Evolutionary conservation across 2,329 filamentous ascomycete species (phyloP).

Genomic region (Aspergillus pseudonomiae): DNA sequence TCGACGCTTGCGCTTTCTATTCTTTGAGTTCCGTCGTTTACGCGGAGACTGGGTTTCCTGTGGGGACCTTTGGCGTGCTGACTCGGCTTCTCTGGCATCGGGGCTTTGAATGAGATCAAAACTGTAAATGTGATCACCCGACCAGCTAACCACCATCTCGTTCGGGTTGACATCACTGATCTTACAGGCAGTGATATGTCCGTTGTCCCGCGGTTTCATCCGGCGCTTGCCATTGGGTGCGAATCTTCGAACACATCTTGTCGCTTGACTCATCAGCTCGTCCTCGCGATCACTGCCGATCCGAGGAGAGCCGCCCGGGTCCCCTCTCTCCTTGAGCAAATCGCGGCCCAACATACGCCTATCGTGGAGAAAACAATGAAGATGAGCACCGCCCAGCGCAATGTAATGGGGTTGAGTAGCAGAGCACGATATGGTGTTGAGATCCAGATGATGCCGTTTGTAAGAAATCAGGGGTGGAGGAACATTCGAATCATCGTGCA

Average conservation of each 20-base stretch:
- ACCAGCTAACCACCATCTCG: slow-evolving; percentile 70
- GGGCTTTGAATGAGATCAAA: slow-evolving; percentile 65
- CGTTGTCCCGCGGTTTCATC: slow-evolving; percentile 52
- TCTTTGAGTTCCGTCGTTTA: slow-evolving; percentile 39
- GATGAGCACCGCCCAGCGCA: slow-evolving; percentile 67
- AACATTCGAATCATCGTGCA: slow-evolving; percentile 54
- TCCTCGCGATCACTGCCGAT: slow-evolving; percentile 52
- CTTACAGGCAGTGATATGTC: slow-evolving; percentile 71
- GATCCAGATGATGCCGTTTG: slow-evolving; percentile 63
- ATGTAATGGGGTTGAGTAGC: slow-evolving; percentile 70
- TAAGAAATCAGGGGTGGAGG: slow-evolving; percentile 69
- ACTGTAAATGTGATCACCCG: slow-evolving; percentile 66
- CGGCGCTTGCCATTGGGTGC: slow-evolving; percentile 62
- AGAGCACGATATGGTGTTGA: slow-evolving; percentile 71
- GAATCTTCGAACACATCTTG: slow-evolving; percentile 67
- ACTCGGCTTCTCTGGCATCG: slow-evolving; percentile 53
- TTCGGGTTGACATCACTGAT: slow-evolving; percentile 71
- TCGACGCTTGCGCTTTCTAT: slow-evolving; percentile 61
- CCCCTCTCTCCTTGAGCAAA: slow-evolving; percentile 56
- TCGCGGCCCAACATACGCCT: slow-evolving; percentile 68
- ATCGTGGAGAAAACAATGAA: slow-evolving; percentile 71
- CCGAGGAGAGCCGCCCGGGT: slow-evolving; percentile 43
- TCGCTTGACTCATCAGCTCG: slow-evolving; percentile 61
- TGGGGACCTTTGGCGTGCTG: slow-evolving; percentile 28
- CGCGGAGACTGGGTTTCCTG: slow-evolving; percentile 30